Conservation (phyloP, 306 rosid species). For the Fragaria vesca region DNA sequence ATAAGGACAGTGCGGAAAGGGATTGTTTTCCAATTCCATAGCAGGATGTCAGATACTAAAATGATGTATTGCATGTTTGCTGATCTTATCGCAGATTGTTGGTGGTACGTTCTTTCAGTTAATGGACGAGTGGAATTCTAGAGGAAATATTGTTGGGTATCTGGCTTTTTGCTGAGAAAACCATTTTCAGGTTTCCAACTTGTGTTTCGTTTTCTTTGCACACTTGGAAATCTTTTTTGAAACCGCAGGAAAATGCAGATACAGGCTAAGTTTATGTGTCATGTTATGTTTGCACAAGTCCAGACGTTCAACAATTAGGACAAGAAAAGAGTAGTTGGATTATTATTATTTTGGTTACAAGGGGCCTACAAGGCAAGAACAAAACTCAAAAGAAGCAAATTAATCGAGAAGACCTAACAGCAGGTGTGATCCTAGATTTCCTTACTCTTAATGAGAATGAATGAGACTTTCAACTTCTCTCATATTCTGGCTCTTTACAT, state of each 20-base stretch:
- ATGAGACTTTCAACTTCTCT: too few species aligned
- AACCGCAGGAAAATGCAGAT: neutral
- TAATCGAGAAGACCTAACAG: neutral
- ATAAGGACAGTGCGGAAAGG: neutral
- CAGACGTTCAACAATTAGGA: neutral
- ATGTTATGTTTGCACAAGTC: neutral
- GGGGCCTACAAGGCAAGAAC: neutral
- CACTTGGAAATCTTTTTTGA: neutral
- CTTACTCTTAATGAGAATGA: too few species aligned
- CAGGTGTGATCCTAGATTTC: neutral
- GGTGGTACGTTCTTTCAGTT: neutral
- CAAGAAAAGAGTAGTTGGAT: too few species aligned
- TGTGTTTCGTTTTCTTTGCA: neutral
- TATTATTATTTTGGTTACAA: neutral
- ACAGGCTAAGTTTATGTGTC: neutral
- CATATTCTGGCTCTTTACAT: too few species aligned
- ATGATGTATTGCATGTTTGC: neutral
- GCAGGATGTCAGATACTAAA: neutral
- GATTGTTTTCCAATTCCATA: slow-evolving; percentile 4
- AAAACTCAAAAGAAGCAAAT: neutral
- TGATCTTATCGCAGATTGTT: neutral
- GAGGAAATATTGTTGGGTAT: neutral
- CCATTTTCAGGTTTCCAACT: neutral
- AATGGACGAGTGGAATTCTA: neutral
- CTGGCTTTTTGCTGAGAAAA: neutral